Evolutionary conservation across 768 basidiomycete genomes (phyloP).

Genomic region (Russula emetica): DNA sequence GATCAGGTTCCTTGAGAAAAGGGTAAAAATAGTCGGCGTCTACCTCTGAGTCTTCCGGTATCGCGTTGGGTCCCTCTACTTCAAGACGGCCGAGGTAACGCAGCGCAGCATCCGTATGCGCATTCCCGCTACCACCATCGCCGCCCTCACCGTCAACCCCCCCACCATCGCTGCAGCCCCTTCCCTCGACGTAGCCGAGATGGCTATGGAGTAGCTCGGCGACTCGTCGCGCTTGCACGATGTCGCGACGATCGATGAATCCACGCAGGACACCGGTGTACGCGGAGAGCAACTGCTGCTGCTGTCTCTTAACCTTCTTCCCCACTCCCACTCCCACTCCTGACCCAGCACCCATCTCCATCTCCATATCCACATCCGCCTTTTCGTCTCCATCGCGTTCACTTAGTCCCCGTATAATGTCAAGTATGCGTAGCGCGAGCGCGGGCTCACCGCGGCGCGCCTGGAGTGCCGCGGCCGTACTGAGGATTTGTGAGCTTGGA

Average conservation of each 20-base stretch:
- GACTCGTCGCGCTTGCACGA: conserved; percentile 1
- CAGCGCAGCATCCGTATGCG: conserved; percentile 2
- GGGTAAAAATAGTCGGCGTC: background rate
- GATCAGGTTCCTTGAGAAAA: conserved; percentile 9
- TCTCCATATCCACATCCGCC: background rate
- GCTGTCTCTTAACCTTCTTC: background rate
- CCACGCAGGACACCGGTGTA: conserved; percentile 17
- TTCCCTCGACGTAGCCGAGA: conserved; percentile 11
- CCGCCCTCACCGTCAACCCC: background rate
- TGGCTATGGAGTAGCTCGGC: background rate
- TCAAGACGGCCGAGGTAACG: conserved; percentile 11
- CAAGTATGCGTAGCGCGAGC: conserved; percentile 41
- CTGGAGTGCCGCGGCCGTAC: conserved; percentile 46
- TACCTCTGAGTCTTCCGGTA: background rate
- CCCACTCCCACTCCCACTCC: background rate
- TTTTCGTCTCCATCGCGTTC: background rate
- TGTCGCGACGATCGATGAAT: conserved; percentile 3
- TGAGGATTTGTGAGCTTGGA: conserved; percentile 47
- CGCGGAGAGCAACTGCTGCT: background rate
- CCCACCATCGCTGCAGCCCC: background rate
- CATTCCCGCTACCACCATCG: background rate
- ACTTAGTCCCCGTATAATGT: background rate
- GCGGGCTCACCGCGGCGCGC: conserved; percentile 38
- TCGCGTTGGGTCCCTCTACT: background rate
- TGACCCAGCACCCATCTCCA: no score